Evolutionary conservation across 371 early-diverging fungal genomes (phyloP).

Genomic region (Rhizopus arrhizus): DNA sequence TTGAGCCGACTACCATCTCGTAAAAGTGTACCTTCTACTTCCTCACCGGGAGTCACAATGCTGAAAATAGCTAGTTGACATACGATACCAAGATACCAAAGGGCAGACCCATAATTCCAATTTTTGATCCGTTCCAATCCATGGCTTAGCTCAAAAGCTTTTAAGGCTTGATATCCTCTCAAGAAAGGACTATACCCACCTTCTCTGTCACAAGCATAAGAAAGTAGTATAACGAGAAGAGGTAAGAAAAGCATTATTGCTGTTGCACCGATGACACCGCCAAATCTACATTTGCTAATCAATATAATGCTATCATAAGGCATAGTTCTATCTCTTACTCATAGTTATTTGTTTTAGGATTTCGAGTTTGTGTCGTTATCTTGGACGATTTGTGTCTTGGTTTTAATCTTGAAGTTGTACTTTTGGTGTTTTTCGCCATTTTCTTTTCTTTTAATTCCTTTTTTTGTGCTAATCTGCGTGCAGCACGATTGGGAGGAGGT

Average conservation of each 20-base stretch:
- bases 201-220: conserved; percentile 55
- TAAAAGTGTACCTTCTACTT: conserved; percentile 69
- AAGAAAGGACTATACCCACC: conserved; percentile 47
- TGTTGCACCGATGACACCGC: conserved; percentile 76
- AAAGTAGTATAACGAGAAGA: conserved; percentile 64
- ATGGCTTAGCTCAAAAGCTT: conserved; percentile 34
- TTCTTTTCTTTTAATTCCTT: conserved; percentile 24
- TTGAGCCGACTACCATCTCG: conserved; percentile 67
- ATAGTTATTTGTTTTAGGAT: conserved; percentile 62
- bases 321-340: conserved; percentile 45
- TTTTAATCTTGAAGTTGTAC: neutral
- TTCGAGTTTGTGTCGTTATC: conserved; percentile 10
- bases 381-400: neutral
- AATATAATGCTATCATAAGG: neutral
- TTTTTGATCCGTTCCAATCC: conserved; percentile 27
- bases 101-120: conserved; percentile 52
- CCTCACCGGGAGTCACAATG: conserved; percentile 71
- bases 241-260: conserved; percentile 66
- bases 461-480: conserved; percentile 29
- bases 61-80: conserved; percentile 66
- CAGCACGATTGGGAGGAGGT: conserved; percentile 27
- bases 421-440: conserved; percentile 3
- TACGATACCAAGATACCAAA: conserved; percentile 68
- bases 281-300: conserved; percentile 40
- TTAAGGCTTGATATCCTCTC: neutral